A percentile compares a stretch with the other conserved stretches of the same genome.
Evolutionary conservation across 225 moss, liverwort and hornwort genomes (phyloP).

Genomic region (Bryum argenteum): DNA sequence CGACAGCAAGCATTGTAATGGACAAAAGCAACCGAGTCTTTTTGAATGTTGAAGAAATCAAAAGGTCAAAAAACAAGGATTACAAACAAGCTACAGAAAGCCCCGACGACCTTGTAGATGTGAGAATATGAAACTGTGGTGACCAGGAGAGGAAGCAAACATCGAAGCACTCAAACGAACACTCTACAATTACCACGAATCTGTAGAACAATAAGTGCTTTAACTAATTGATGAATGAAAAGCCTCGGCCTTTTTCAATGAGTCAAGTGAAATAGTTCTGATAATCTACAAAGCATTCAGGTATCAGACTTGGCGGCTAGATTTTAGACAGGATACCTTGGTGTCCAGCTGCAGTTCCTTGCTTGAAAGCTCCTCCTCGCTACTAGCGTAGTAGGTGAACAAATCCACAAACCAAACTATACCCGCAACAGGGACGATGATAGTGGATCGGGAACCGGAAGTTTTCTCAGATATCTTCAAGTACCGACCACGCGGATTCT

Average conservation of each 20-base stretch:
- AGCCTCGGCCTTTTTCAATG: neutral
- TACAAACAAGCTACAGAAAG: neutral
- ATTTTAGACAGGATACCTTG: constrained; percentile 38
- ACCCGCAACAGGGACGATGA: constrained; percentile 70
- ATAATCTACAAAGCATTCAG: constrained; percentile 4
- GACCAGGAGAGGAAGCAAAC: neutral
- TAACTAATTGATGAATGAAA: neutral
- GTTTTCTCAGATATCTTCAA: constrained; percentile 74
- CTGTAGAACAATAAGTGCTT: neutral
- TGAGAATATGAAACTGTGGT: neutral
- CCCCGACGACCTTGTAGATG: neutral
- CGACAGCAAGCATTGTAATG: constrained; percentile 10
- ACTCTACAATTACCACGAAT: neutral
- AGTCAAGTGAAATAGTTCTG: neutral
- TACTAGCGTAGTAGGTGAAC: constrained; percentile 70
- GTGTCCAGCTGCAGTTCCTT: constrained; percentile 75
- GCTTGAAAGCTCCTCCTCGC: constrained; percentile 71
- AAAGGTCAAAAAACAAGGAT: neutral
- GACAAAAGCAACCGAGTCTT: neutral
- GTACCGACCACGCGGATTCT: constrained; percentile 68
- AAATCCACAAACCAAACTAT: constrained; percentile 75
- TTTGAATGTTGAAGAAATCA: neutral
- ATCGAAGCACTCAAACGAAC: neutral
- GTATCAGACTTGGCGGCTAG: constrained; percentile 2
- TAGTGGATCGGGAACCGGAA: constrained; percentile 67